These are phyloP conservation scores for Leptographium lundbergii DNA, from an alignment of 2,329 filamentous ascomycete genomes.

Conservation along the genomic window DNA sequence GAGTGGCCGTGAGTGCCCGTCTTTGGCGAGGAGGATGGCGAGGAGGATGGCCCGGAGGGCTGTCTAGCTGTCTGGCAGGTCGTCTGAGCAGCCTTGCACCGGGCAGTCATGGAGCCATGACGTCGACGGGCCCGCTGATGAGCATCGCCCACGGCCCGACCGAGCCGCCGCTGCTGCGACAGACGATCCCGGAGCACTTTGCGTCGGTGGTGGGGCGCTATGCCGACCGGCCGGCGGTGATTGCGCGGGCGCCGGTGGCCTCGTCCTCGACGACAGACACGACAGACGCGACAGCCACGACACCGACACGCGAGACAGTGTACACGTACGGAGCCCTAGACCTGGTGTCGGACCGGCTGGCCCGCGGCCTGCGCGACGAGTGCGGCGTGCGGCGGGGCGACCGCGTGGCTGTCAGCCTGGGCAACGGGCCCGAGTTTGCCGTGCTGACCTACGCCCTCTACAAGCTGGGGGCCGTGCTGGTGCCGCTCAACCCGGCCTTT, in stretches of 20 bases:
- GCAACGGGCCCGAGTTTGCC: slow-evolving; percentile 75
- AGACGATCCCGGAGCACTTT: slow-evolving; percentile 65
- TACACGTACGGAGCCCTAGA: slow-evolving; percentile 70
- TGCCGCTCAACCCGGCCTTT: slow-evolving; percentile 89
- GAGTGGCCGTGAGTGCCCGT: too few species aligned
- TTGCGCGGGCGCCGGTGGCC: slow-evolving; percentile 31
- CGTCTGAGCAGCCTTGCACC: too few species aligned
- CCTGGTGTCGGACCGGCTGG: slow-evolving; percentile 60
- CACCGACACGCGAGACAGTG: slow-evolving; percentile 35
- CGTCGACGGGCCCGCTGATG: too few species aligned
- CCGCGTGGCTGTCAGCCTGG: slow-evolving; percentile 73
- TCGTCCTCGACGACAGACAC: background rate
- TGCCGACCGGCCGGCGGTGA: slow-evolving; percentile 51
- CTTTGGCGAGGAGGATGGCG: too few species aligned
- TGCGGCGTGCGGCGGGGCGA: slow-evolving; percentile 66
- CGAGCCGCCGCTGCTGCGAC: slow-evolving; percentile 51
- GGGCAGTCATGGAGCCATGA: too few species aligned
- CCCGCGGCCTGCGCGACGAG: slow-evolving; percentile 52
- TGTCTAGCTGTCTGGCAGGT: too few species aligned
- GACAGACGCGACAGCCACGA: background rate
- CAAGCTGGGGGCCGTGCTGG: slow-evolving; percentile 86
- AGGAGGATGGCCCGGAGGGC: too few species aligned
- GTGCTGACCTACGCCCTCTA: slow-evolving; percentile 80
- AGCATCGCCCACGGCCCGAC: slow-evolving; percentile 3
- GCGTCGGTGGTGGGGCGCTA: slow-evolving; percentile 46